These are phyloP conservation scores for Cordyceps cateniannulata DNA, from an alignment of 2,329 filamentous ascomycete genomes.

Conservation along the genomic window DNA sequence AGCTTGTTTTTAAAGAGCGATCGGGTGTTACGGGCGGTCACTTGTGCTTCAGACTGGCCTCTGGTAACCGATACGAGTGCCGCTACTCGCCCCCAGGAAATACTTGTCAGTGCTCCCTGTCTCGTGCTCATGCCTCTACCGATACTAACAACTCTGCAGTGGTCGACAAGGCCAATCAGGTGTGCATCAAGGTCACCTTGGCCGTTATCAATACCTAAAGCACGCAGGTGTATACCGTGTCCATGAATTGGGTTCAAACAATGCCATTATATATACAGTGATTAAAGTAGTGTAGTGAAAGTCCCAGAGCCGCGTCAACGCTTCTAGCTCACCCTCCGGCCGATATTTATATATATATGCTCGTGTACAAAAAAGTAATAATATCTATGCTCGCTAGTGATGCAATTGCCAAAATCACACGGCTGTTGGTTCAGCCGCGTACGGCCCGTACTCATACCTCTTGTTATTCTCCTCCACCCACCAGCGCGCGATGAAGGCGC, in stretches of 20 bases:
- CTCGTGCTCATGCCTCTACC: not conserved
- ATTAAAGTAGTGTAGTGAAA: too few species aligned
- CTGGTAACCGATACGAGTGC: conserved; percentile 33
- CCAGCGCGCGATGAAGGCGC: conserved; percentile 27
- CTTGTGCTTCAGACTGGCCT: conserved; percentile 32
- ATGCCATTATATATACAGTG: too few species aligned
- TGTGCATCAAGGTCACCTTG: conserved; percentile 13
- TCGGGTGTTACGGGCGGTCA: conserved; percentile 27
- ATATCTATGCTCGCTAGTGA: conserved; percentile 5
- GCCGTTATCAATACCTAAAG: not conserved
- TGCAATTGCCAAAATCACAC: not conserved
- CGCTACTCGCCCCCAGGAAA: conserved; percentile 36
- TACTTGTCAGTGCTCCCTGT: conserved; percentile 22
- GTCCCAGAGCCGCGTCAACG: too few species aligned
- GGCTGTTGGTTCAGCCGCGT: not conserved
- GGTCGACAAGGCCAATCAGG: not conserved
- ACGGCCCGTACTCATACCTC: conserved; percentile 25
- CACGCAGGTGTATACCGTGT: not conserved
- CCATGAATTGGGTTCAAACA: too few species aligned
- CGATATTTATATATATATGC: not conserved
- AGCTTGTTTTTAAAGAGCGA: conserved; percentile 29
- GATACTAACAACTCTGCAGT: not conserved
- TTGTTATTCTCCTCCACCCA: conserved; percentile 31
- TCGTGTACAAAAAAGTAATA: not conserved
- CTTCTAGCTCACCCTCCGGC: too few species aligned